Percentiles rank a stretch among this genome's conserved stretches.
These are phyloP conservation scores for Limnomonas spitsbergensis DNA, from an alignment of 139 green algal genomes.

Conservation along the genomic window DNA sequence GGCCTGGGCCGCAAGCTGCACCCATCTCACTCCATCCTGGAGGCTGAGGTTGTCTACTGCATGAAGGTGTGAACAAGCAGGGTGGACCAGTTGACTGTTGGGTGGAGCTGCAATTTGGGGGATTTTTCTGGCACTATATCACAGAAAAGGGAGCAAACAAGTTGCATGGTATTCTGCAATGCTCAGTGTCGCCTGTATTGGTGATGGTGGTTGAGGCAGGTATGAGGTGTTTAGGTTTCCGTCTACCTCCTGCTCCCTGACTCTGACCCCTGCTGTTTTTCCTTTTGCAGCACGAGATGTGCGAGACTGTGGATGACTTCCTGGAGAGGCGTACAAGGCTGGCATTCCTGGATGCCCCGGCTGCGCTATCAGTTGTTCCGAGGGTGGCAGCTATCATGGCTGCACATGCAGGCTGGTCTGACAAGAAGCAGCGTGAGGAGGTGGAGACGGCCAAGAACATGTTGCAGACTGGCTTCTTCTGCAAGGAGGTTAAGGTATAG, in stretches of 20 bases:
- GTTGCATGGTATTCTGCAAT: too few relatives aligned
- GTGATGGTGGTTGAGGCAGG: too few relatives aligned
- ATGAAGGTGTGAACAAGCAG: slow-evolving; percentile 16
- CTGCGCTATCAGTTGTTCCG: slow-evolving; percentile 70
- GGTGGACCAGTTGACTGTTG: neutral
- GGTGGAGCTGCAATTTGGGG: neutral
- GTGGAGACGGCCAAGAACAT: slow-evolving; percentile 46
- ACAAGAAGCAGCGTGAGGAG: slow-evolving; percentile 8
- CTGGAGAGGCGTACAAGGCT: slow-evolving; percentile 84
- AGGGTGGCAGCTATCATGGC: slow-evolving; percentile 76
- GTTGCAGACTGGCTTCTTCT: too few relatives aligned
- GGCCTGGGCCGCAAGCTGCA: slow-evolving; percentile 55
- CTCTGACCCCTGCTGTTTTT: too few relatives aligned
- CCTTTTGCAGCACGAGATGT: slow-evolving; percentile 64
- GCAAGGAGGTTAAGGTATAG: too few relatives aligned
- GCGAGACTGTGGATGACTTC: slow-evolving; percentile 88
- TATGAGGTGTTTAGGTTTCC: too few relatives aligned
- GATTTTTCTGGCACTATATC: too few relatives aligned
- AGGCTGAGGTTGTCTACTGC: slow-evolving; percentile 83
- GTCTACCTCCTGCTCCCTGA: too few relatives aligned
- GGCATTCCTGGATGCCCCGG: slow-evolving; percentile 87
- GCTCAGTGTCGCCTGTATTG: too few relatives aligned
- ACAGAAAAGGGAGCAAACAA: too few relatives aligned
- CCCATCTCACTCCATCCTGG: slow-evolving; percentile 82
- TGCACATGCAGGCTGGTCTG: slow-evolving; percentile 52